phyloP scores from a whole-genome alignment of 2,329 filamentous ascomycete species.

The Alternaria angustiovoidea region DNA sequence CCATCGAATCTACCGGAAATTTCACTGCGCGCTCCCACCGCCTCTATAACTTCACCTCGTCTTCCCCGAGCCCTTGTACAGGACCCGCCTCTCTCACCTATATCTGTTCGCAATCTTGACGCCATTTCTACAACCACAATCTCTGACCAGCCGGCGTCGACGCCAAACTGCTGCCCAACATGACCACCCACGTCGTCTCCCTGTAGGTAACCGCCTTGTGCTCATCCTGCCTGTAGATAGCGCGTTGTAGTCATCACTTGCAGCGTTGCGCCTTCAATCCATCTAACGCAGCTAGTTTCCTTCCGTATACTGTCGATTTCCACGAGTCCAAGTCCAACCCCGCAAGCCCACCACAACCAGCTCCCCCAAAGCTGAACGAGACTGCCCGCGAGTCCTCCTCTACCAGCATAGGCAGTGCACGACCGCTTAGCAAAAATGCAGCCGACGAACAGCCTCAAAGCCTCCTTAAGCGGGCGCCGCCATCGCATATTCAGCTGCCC shows the following conservation, averaged over 20 bases:
- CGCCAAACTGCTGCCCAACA: conserved; percentile 40
- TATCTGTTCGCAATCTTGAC: conserved; percentile 3
- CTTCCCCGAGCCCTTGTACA: neutral
- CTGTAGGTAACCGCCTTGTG: conserved; percentile 56
- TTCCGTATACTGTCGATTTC: conserved; percentile 93
- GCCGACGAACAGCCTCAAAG: conserved; percentile 44
- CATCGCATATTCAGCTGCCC: conserved; percentile 43
- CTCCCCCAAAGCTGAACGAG: conserved; percentile 44
- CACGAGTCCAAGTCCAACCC: conserved; percentile 55
- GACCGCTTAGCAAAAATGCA: conserved; percentile 20
- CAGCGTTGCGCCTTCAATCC: neutral
- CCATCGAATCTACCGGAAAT: conserved; percentile 22
- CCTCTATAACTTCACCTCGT: conserved; percentile 12
- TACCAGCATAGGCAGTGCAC: conserved; percentile 12
- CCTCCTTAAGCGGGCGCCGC: conserved; percentile 48
- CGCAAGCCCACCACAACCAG: conserved; percentile 45
- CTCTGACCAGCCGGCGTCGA: conserved; percentile 10
- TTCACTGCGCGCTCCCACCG: conserved; percentile 15
- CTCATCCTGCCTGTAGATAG: neutral
- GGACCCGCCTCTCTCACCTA: neutral
- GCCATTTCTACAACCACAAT: conserved; percentile 15
- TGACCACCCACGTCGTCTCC: conserved; percentile 68
- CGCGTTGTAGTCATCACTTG: neutral
- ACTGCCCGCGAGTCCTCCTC: conserved; percentile 60
- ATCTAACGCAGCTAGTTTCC: conserved; percentile 69